Evolutionary conservation across 2,329 filamentous ascomycete genomes (phyloP), one percentile per base, ranked within the genome.

Genomic region (Parascedosporium putredinis): DNA sequence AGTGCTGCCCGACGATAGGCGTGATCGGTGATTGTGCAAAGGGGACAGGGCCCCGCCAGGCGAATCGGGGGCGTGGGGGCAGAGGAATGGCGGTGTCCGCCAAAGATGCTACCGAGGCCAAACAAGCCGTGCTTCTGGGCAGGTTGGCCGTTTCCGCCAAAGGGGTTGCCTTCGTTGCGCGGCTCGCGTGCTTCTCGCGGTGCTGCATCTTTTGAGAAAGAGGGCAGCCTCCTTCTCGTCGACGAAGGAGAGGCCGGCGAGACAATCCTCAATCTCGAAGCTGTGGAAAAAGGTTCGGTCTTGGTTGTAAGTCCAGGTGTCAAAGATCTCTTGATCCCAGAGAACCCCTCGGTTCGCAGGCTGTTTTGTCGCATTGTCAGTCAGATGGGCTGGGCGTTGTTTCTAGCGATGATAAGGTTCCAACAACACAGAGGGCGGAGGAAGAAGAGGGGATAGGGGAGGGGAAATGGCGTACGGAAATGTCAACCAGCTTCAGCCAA

Each of bases 131-230:
- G 64, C 49, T 64, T 68, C 54, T 72, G 67, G 23, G 63, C 56
- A 25, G 64, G 63, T 42, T 70, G 69, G 16, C 40, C 48, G 20
- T 65, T 60, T 46, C 76, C 76, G 50, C 76, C 79, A 59, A 95
- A 95, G 0, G 86, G 29, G 86, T 91, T 54, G 81, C 76, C 64
- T 74, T 82, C 3, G 90, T 96, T 54, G 84, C 82, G 70, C 94
- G 94, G 70, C 84, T 91, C 36, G 89, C 91, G 68, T 91, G 90
- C 78, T 95, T 96, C 70, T 97, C 90, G 56, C 90, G 78, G 62
- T 96, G 90, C 58, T 93, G 84, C 78, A 98, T 87, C 74, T 96
- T 97, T 96, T 95, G 67, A 90, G 84, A 70, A 98, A 97, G 52
- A 88, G 86, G 69, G 88, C 94, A 29, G 93, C 93, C 70, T 98